Base-by-base conservation (phyloP, 2,329 filamentous ascomycete genomes). In the Diatrype stigma region DNA sequence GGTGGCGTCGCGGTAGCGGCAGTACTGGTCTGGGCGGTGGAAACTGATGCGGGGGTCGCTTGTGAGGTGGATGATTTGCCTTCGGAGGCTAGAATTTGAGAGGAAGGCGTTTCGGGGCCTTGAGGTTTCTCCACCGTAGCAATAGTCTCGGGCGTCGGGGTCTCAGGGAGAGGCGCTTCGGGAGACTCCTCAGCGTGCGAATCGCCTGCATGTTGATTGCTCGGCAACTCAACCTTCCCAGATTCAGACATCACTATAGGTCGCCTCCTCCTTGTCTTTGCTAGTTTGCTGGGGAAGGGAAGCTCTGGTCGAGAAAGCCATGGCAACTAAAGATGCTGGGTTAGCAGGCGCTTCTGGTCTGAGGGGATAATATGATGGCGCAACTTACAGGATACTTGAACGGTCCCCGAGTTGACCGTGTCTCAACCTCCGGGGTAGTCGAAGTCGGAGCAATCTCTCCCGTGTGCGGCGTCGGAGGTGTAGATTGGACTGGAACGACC, bases 291-390 rank as follows among this genome's bases (percentile, higher is more conserved):
- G 12, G 82, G 81, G 60, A 82, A 86, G 10, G 72, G 68, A 26
- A 67, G 59, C 30, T 79, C 76, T 3, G 79, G 77, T 30, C 66
- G 67, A 1, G 81, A 83, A 23, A 75, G 60, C 81, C 82, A 85
- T 10, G 82, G 82, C 10, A 85, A 68, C 79, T 84, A 51, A 12
- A 51, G 26, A 35, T 16, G 11, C 12, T 28, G 16, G 21, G 21
- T 44, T 12, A 49, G 19, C 54, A 19, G 42, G 30, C 12, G 35
- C 51, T 73, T 56, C 73, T 64, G 32, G 42, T 48, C n/a, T 47
- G 38, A 22, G 28, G 46, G 52, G 19, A 35, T 38, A 47, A 30
- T 21, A 49, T 45, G n/a, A n/a, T 45, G 12, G 34, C 44, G 34
- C 30, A 52, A 73, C 79, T 74, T 70, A 83, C 80, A 23, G 79